Conservation (phyloP, 805 yeast genomes). For the Yarrowia sp. region DNA sequence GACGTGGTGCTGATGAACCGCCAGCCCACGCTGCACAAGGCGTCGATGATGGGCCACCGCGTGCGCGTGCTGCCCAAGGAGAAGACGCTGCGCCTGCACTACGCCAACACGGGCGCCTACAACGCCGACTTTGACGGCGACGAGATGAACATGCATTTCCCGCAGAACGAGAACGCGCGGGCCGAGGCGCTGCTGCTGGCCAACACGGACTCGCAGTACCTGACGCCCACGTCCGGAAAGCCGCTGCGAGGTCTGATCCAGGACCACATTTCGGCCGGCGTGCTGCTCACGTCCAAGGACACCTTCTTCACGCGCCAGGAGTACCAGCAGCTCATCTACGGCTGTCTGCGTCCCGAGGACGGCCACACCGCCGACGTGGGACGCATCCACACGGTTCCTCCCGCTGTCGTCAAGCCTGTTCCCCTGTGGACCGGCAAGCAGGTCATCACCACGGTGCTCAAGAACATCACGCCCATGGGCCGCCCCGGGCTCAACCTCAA, state of each 20-base stretch:
- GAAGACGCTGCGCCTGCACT: conserved; percentile 92
- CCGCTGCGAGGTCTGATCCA: conserved; percentile 98
- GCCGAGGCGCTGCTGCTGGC: conserved; percentile 95
- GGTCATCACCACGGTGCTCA: conserved; percentile 83
- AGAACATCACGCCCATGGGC: conserved; percentile 79
- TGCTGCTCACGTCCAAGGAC: conserved; percentile 94
- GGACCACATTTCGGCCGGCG: conserved; percentile 98
- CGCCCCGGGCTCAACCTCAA: conserved; percentile 88
- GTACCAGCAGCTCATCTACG: conserved; percentile 91
- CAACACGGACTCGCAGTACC: conserved; percentile 94
- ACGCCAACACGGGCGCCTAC: conserved; percentile 98
- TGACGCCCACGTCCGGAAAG: conserved; percentile 97
- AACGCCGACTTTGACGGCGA: conserved; percentile 99
- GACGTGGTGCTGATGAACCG: conserved; percentile 98
- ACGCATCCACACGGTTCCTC: conserved; percentile 76
- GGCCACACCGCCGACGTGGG: conserved; percentile 69
- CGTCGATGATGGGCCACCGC: conserved; percentile 99
- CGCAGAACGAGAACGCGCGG: conserved; percentile 94
- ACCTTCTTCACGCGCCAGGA: conserved; percentile 84
- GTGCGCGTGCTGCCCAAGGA: conserved; percentile 97
- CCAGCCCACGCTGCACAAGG: conserved; percentile 98
- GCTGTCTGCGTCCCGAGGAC: conserved; percentile 95
- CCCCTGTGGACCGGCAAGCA: conserved; percentile 99
- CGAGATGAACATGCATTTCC: conserved; percentile 99
- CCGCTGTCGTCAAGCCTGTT: conserved; percentile 80